Evolutionary conservation across 169 alveolate species (phyloP), one percentile per base, ranked within the genome.

Genomic region (Cryptosporidium tyzzeri): DNA sequence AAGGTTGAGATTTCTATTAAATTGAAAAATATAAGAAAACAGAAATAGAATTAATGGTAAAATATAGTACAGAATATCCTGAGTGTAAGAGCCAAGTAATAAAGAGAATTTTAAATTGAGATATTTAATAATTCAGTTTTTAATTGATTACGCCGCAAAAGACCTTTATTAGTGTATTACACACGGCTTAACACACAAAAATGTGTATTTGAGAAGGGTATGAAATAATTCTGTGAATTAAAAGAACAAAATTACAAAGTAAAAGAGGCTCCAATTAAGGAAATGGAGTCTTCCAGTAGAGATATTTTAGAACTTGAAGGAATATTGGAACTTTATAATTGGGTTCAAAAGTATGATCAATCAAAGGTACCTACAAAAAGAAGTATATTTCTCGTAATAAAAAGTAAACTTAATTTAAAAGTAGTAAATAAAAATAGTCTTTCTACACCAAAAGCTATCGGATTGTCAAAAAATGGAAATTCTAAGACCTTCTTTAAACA

Each of bases 161-260:
- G 85, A 71, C 85, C 67, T 71, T 70, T 8, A 29, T 45, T 6
- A 29, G 69, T 71, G 85, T 71, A 71, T 71, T 50, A 44, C 85
- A 71, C 85, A 71, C 85, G 39, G 35, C 71, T 14, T 37, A 71
- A 71, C 85, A 71, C 85, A 71, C 85, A 71, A 71, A 71, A 41
- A 69, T 37, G 58, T 50, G 55, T 69, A 41, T 41, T 41, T 41
- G 48, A 12, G n/a, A 29, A 16, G 12, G 37, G 41, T 31, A 37
- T 37, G 26, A 41, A 39, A 48, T 26, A 23, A 51, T 10, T 31
- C 48, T 51, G 31, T 6, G 26, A 71, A 51, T 23, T 39, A 7
- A 0, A 50, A 31, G 3, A 73, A 33, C 12, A 14, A 41, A 35
- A 23, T 0, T 1, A 16, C n/a, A 29, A n/a, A n/a, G 51, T 14